These are phyloP conservation scores for Polygonum aviculare DNA, from an alignment of 148 eudicot species.

Conservation along the genomic window DNA sequence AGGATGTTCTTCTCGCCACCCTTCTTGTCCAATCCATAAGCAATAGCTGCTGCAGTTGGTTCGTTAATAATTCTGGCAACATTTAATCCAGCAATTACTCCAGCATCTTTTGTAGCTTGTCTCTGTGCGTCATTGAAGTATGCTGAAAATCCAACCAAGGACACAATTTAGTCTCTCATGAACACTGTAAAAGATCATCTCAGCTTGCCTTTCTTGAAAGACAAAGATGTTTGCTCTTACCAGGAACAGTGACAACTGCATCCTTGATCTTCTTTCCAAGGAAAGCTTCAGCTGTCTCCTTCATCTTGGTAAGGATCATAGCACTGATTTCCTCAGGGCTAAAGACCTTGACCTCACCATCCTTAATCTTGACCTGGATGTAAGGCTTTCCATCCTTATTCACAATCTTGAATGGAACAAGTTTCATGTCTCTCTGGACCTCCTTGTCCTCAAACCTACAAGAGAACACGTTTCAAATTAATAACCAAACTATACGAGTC, in stretches of 20 bases:
- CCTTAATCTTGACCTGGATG: conserved; percentile 12
- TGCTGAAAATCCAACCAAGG: neutral
- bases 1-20: conserved; percentile 9
- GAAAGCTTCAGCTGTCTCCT: conserved; percentile 11
- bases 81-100: conserved; percentile 8
- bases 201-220: neutral
- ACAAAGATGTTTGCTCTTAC: neutral
- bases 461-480: neutral
- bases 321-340: conserved; percentile 13
- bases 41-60: conserved; percentile 11
- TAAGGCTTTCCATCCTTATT: conserved; percentile 10
- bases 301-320: conserved; percentile 12
- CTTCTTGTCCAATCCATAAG: conserved; percentile 12
- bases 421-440: conserved; percentile 9
- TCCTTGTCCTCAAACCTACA: conserved; percentile 11
- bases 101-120: conserved; percentile 13
- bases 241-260: conserved; percentile 14
- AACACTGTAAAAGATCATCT: neutral
- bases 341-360: conserved; percentile 4
- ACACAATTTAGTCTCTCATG: neutral
- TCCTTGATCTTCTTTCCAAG: conserved; percentile 14
- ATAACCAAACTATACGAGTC: neutral
- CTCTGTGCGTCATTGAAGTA: conserved; percentile 12
- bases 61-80: conserved; percentile 10
- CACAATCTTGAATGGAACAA: conserved; percentile 12